Percentiles rank a stretch among this genome's conserved stretches.
Conservation (phyloP, 75 land plant genomes). For the Selaginella tamariscina region DNA sequence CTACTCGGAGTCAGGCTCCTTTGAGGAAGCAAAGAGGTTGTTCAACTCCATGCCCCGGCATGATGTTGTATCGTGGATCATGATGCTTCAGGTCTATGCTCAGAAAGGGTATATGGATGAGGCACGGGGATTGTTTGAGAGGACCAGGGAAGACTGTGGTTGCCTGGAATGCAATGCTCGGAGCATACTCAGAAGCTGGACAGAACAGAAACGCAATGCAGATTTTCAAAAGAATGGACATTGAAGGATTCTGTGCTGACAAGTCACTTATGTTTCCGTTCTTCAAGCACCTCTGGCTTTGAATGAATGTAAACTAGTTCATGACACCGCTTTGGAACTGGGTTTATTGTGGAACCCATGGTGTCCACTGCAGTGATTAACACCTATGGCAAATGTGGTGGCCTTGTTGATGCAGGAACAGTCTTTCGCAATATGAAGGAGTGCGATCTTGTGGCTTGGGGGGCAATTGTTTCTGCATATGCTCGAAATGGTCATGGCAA, state of each 20-base stretch:
- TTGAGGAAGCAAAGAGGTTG: not conserved
- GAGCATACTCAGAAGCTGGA: too few species aligned
- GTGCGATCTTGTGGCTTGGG: not conserved
- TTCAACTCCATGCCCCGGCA: not conserved
- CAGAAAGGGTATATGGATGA: not conserved
- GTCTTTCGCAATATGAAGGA: not conserved
- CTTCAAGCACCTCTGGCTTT: too few species aligned
- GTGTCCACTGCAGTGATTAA: too few species aligned
- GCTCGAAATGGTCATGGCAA: not conserved
- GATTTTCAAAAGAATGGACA: too few species aligned
- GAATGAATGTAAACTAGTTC: too few species aligned
- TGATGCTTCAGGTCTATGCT: not conserved
- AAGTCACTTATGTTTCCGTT: too few species aligned
- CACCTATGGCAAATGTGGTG: not conserved
- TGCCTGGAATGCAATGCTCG: too few species aligned
- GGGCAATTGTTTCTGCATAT: not conserved
- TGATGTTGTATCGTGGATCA: not conserved
- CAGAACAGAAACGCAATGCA: too few species aligned
- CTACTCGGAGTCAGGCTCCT: not conserved
- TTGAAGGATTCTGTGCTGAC: too few species aligned
- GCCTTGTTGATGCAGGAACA: not conserved
- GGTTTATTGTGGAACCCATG: too few species aligned
- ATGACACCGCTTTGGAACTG: too few species aligned
- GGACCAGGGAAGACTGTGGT: too few species aligned
- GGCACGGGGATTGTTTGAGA: not conserved